These are phyloP conservation scores for Sergeia podlipaevii DNA, from an alignment of 208 protist genomes.

Conservation along the genomic window DNA sequence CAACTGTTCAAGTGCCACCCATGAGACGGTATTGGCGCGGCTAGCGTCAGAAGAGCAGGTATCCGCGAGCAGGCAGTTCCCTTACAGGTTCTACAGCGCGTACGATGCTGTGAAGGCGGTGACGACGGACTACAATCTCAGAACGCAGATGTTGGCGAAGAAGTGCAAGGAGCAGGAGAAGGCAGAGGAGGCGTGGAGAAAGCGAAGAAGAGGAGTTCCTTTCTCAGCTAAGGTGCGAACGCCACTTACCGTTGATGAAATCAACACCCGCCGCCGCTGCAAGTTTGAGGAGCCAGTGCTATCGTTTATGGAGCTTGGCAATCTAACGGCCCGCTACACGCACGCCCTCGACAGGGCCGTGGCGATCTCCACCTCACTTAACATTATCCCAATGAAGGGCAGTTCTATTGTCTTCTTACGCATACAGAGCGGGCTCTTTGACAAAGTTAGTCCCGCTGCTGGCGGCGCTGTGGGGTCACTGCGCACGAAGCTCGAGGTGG, in stretches of 20 bases:
- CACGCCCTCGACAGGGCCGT: conserved; percentile 75
- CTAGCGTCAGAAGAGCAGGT: conserved; percentile 69
- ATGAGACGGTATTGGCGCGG: conserved; percentile 37
- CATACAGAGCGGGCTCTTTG: conserved; percentile 22
- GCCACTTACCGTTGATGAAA: neutral
- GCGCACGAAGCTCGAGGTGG: conserved; percentile 64
- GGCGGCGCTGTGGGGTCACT: conserved; percentile 30
- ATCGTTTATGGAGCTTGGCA: neutral
- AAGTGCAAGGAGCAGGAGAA: conserved; percentile 13
- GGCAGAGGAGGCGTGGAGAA: neutral
- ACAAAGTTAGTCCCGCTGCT: conserved; percentile 19
- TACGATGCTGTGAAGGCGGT: conserved; percentile 74
- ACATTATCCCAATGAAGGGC: conserved; percentile 89
- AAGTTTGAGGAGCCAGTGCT: conserved; percentile 1
- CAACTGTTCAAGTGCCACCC: conserved; percentile 49
- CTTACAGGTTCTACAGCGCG: conserved; percentile 92
- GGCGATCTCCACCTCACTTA: conserved; percentile 70
- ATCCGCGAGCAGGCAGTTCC: conserved; percentile 80
- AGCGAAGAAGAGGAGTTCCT: neutral
- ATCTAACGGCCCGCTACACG: conserved; percentile 42
- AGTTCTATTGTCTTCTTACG: conserved; percentile 82
- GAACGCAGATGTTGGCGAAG: neutral
- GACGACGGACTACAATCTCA: conserved; percentile 1
- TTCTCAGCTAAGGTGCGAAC: neutral
- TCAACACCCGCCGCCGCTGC: neutral